Evolutionary conservation across 2,329 filamentous ascomycete species (phyloP).

Genomic region (Colletotrichum truncatum): DNA sequence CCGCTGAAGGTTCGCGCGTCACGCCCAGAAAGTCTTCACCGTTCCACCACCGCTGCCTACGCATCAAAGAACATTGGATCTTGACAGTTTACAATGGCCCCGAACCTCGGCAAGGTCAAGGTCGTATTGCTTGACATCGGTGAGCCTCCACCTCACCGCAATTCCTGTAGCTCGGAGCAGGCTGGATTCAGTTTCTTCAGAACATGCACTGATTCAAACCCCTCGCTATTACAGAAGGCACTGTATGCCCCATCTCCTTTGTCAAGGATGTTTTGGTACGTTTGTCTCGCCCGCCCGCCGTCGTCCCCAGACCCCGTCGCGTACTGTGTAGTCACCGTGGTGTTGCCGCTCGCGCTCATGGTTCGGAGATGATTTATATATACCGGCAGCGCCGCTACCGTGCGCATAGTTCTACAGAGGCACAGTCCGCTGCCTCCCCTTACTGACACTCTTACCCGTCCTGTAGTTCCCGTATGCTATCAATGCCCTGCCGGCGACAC

Average conservation of each 20-base stretch:
- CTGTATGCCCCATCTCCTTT: conserved; percentile 84
- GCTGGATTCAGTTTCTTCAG: not conserved
- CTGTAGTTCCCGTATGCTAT: conserved; percentile 81
- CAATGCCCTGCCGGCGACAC: conserved; percentile 68
- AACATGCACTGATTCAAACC: conserved; percentile 14
- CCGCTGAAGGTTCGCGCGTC: conserved; percentile 11
- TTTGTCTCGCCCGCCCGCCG: conserved; percentile 35
- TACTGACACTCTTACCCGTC: conserved; percentile 2
- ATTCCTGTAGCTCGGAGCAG: not conserved
- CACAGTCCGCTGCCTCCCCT: conserved; percentile 1
- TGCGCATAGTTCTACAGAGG: not conserved
- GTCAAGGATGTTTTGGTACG: conserved; percentile 85
- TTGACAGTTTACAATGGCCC: conserved; percentile 39
- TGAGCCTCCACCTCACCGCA: conserved; percentile 45
- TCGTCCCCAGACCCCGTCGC: conserved; percentile 28
- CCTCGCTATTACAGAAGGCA: conserved; percentile 70
- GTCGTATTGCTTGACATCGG: conserved; percentile 67
- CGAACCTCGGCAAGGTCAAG: conserved; percentile 45
- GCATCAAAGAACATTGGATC: not conserved
- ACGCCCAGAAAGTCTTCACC: not conserved
- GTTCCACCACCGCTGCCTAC: conserved; percentile 1
- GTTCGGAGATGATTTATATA: conserved; percentile 13
- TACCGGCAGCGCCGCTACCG: conserved; percentile 17
- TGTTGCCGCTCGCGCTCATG: conserved; percentile 22
- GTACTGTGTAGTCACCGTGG: conserved; percentile 28